A percentile compares a stretch with the other conserved stretches of the same genome.
Conservation (phyloP, 2,329 filamentous ascomycete species). For the Alternaria triticimaculans region DNA sequence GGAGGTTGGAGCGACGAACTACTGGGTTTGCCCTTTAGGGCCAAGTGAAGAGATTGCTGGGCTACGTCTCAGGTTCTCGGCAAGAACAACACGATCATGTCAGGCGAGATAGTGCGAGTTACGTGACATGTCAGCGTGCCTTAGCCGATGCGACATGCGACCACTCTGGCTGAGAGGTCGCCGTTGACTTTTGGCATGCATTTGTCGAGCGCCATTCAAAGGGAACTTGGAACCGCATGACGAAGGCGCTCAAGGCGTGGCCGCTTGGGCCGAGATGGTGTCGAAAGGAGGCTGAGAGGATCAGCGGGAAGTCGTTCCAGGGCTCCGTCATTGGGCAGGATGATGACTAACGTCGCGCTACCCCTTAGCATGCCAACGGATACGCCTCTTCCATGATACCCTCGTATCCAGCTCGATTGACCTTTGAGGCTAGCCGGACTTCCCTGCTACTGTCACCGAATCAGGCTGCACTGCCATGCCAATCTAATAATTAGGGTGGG, state of each 20-base stretch:
- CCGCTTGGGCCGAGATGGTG: not conserved
- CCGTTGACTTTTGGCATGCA: not conserved
- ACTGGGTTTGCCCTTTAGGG: conserved; percentile 6
- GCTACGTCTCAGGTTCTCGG: conserved; percentile 1
- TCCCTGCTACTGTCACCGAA: conserved; percentile 5
- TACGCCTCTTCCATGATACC: conserved; percentile 9
- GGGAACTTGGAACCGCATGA: not conserved
- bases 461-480: conserved; percentile 1
- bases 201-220: not conserved
- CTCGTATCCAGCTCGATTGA: conserved; percentile 18
- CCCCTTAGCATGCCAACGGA: conserved; percentile 15
- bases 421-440: conserved; percentile 1
- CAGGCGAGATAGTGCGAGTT: not conserved
- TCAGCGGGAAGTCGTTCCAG: conserved; percentile 9
- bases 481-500: conserved; percentile 11
- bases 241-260: not conserved
- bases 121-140: not conserved
- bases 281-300: conserved; percentile 16
- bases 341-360: not conserved
- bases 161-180: not conserved
- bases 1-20: not conserved
- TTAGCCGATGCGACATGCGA: not conserved
- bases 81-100: not conserved
- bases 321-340: conserved; percentile 14
- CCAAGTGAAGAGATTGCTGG: conserved; percentile 12